phyloP scores from a whole-genome alignment of 371 early-diverging fungal genomes.

The Nematocida sp. region DNA sequence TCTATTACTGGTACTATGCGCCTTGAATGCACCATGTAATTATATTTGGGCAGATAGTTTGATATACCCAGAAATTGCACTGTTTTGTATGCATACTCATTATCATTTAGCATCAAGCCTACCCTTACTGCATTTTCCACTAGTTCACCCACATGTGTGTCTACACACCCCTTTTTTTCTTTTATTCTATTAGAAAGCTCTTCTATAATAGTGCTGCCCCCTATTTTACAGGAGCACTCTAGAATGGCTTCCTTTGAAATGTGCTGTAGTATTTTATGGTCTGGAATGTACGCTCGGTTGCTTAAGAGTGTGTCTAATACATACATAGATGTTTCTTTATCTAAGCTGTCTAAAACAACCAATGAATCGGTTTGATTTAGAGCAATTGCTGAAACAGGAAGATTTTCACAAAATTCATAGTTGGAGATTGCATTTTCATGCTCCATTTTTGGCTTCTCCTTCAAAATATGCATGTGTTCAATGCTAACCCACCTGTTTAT shows the following conservation, averaged over 20 bases:
- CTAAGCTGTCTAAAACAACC: background rate
- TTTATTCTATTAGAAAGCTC: background rate
- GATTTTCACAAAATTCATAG: background rate
- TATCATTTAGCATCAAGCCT: background rate
- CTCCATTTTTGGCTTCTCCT: background rate
- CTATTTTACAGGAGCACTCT: background rate
- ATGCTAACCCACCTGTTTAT: background rate
- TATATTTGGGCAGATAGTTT: background rate
- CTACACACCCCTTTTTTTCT: background rate
- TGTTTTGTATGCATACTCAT: background rate
- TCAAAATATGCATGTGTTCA: background rate
- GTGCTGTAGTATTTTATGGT: background rate
- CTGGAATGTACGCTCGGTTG: background rate
- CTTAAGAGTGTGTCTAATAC: background rate
- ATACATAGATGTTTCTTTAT: slow-evolving; percentile 11
- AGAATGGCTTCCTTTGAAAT: slow-evolving; percentile 9
- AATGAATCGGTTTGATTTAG: slow-evolving; percentile 1
- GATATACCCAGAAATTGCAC: background rate
- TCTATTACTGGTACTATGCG: background rate
- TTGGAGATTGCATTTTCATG: background rate
- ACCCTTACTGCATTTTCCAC: background rate
- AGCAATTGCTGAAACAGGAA: background rate
- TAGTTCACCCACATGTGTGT: background rate
- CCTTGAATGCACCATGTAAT: background rate
- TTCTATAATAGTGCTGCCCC: background rate